Percentiles rank a stretch among this genome's conserved stretches.
Evolutionary conservation across 2,329 filamentous ascomycete genomes (phyloP).

Genomic region (Cladosporium cucumerinum): DNA sequence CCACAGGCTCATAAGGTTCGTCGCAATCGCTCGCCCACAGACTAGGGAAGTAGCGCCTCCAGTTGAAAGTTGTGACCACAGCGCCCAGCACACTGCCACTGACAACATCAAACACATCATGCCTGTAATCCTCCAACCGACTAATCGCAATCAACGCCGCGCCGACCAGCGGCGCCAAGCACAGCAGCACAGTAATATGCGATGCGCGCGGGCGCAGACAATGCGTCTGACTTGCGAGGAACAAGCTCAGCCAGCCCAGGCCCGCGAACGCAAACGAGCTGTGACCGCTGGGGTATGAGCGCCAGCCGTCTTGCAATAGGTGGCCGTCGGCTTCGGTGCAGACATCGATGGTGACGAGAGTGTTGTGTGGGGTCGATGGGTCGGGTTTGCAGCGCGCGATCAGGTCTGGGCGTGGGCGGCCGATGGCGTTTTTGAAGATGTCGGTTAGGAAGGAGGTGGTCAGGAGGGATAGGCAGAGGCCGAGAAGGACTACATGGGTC

Average conservation of each 20-base stretch:
- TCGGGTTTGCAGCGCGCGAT: constrained; percentile 79
- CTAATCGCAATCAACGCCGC: constrained; percentile 60
- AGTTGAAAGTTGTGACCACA: constrained; percentile 55
- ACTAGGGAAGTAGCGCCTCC: constrained; percentile 58
- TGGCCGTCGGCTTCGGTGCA: constrained; percentile 71
- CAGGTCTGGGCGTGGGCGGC: constrained; percentile 79
- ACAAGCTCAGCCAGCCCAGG: constrained; percentile 64
- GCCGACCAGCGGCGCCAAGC: constrained; percentile 54
- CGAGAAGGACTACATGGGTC: constrained; percentile 78
- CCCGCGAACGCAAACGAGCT: constrained; percentile 76
- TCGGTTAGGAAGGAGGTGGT: constrained; percentile 85
- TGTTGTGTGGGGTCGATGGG: constrained; percentile 53
- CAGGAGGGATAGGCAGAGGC: constrained; percentile 59
- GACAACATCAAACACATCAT: constrained; percentile 62
- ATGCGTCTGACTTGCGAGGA: constrained; percentile 59
- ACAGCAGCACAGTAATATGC: constrained; percentile 53
- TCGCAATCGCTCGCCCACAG: constrained; percentile 51
- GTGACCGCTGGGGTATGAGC: constrained; percentile 79
- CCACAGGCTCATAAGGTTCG: constrained; percentile 46
- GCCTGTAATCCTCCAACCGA: constrained; percentile 61
- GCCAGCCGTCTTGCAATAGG: constrained; percentile 75
- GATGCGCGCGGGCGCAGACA: constrained; percentile 58
- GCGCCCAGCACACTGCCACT: constrained; percentile 55
- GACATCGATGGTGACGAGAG: constrained; percentile 60
- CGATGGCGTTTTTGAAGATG: constrained; percentile 82